phyloP scores from a whole-genome alignment of 192 early-diverging fungal genomes.

The Backusella luteola region DNA sequence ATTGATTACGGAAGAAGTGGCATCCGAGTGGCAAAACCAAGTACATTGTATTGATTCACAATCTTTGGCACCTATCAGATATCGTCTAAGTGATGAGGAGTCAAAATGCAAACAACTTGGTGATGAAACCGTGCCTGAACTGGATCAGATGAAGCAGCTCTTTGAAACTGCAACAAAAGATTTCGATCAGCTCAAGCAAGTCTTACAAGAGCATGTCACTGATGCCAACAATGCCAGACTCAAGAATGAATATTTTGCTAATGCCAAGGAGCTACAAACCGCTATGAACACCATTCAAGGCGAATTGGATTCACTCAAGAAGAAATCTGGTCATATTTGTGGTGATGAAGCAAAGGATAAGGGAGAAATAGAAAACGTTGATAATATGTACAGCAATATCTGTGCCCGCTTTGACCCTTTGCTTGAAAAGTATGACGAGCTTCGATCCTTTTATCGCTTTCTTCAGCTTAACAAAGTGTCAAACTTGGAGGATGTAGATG shows the following conservation, averaged over 20 bases:
- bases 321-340: neutral
- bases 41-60: neutral
- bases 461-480: conserved; percentile 8
- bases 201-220: neutral
- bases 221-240: conserved; percentile 3
- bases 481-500: neutral
- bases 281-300: neutral
- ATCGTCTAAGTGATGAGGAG: neutral
- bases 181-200: neutral
- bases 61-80: neutral
- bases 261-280: neutral
- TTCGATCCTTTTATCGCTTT: conserved; percentile 9
- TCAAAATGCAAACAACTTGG: neutral
- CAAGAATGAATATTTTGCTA: neutral
- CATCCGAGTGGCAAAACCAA: neutral
- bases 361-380: neutral
- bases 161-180: neutral
- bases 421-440: neutral
- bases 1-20: neutral
- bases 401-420: neutral
- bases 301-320: neutral
- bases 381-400: neutral
- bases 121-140: neutral
- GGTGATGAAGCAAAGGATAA: neutral
- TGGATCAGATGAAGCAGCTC: neutral